These are phyloP conservation scores for Suhomyces taliae DNA, from an alignment of 1,139 yeast species.

Conservation along the genomic window DNA sequence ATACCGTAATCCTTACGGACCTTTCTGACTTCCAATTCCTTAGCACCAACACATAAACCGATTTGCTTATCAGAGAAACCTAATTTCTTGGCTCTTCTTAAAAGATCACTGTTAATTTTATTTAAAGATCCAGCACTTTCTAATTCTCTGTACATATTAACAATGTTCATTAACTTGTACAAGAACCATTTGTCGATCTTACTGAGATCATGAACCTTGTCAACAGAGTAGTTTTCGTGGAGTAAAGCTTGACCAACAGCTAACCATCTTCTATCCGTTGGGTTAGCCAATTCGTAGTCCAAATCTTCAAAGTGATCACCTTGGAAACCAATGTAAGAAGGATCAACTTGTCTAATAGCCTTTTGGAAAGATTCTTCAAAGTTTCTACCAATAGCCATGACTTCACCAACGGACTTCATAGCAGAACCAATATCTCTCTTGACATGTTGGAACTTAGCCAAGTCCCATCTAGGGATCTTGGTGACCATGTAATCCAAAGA, in stretches of 20 bases:
- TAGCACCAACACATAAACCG: conserved; percentile 65
- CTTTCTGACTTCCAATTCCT: conserved; percentile 77
- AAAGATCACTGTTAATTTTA: conserved; percentile 63
- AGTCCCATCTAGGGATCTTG: conserved; percentile 98
- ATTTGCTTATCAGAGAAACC: conserved; percentile 97
- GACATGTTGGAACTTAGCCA: conserved; percentile 92
- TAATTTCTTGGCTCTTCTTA: conserved; percentile 82
- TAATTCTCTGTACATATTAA: conserved; percentile 79
- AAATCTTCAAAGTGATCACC: conserved; percentile 80
- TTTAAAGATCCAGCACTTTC: conserved; percentile 57
- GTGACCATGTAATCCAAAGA: conserved; percentile 95
- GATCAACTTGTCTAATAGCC: conserved; percentile 96
- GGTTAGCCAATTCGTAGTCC: conserved; percentile 79
- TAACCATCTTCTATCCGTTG: conserved; percentile 97
- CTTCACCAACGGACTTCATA: conserved; percentile 99
- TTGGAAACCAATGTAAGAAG: conserved; percentile 88
- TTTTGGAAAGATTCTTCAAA: conserved; percentile 98
- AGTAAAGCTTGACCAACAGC: conserved; percentile 97
- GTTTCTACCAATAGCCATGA: conserved; percentile 97
- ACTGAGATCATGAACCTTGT: conserved; percentile 83
- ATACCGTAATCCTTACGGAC: conserved; percentile 77
- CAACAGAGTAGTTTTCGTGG: conserved; percentile 88
- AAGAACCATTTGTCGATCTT: conserved; percentile 97
- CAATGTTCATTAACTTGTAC: conserved; percentile 87
- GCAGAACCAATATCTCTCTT: conserved; percentile 91